phyloP scores from a whole-genome alignment of 306 rosid genomes.

The Quercus gilva region DNA sequence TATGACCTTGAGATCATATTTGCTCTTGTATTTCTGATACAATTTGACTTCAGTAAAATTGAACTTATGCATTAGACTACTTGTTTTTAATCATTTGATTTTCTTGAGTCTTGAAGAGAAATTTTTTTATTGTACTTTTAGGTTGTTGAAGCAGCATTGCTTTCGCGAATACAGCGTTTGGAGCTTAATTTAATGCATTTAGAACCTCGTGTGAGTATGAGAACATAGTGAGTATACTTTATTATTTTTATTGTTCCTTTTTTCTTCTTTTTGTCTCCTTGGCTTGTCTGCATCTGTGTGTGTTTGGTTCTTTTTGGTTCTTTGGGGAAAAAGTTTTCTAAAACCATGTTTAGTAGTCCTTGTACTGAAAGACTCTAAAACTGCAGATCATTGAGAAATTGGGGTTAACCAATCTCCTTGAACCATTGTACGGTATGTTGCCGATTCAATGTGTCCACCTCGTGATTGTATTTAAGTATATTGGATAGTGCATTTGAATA shows the following conservation, averaged over 20 bases:
- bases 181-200: slow-evolving; percentile 68
- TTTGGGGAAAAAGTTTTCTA: slow-evolving; percentile 4
- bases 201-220: slow-evolving; percentile 99
- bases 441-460: background rate
- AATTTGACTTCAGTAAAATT: background rate
- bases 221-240: slow-evolving; percentile 58
- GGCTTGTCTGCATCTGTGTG: background rate
- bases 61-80: background rate
- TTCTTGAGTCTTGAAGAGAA: background rate
- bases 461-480: background rate
- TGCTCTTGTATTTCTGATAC: background rate
- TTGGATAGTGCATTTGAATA: background rate
- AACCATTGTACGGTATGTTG: background rate
- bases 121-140: slow-evolving; percentile 34
- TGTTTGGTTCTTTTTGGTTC: slow-evolving; percentile 10
- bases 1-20: background rate
- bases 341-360: slow-evolving; percentile 1
- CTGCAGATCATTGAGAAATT: slow-evolving; percentile 4
- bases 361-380: background rate
- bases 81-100: background rate
- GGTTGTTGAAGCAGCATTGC: slow-evolving; percentile 98
- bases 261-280: background rate
- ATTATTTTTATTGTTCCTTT: slow-evolving; percentile 4
- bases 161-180: slow-evolving; percentile 81
- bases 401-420: slow-evolving; percentile 6